A percentile compares a stretch with the other conserved stretches of the same genome.
Conservation (phyloP, 202 grass and related monocot genomes). For the Carex arenaria region DNA sequence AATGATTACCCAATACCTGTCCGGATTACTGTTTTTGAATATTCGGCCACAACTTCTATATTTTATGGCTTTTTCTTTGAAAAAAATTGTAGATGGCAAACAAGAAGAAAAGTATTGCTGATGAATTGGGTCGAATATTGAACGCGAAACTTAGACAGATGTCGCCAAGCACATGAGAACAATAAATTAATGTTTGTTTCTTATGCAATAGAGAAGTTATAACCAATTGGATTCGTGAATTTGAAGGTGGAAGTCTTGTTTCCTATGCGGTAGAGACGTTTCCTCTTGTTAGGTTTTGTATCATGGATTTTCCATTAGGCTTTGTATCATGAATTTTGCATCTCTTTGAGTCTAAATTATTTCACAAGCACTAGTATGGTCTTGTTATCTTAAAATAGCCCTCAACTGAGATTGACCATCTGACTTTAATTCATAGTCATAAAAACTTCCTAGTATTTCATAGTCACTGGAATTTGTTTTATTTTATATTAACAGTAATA, state of each 20-base stretch:
- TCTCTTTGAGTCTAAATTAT: background rate
- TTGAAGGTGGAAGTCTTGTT: conserved; percentile 24
- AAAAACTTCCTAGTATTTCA: background rate
- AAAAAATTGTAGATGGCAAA: conserved; percentile 59
- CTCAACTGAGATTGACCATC: background rate
- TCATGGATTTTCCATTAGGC: background rate
- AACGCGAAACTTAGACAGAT: conserved; percentile 70
- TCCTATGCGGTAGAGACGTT: background rate
- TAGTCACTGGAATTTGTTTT: background rate
- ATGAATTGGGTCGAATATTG: conserved; percentile 47
- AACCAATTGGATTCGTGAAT: conserved; percentile 14
- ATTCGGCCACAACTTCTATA: background rate
- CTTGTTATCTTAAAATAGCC: background rate
- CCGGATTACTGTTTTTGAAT: background rate
- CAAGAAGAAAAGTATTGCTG: conserved; percentile 83
- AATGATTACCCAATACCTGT: background rate
- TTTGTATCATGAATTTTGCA: too few relatives aligned
- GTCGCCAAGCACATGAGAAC: conserved; percentile 48
- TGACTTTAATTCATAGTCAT: background rate
- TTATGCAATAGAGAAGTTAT: background rate
- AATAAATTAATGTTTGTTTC: background rate
- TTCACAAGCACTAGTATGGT: background rate
- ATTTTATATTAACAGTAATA: background rate
- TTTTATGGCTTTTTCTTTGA: background rate
- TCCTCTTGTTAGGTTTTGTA: background rate